Percentiles rank a stretch among this genome's conserved stretches.
phyloP scores from a whole-genome alignment of 1,139 yeast species.

The Geotrichum europaeum region DNA sequence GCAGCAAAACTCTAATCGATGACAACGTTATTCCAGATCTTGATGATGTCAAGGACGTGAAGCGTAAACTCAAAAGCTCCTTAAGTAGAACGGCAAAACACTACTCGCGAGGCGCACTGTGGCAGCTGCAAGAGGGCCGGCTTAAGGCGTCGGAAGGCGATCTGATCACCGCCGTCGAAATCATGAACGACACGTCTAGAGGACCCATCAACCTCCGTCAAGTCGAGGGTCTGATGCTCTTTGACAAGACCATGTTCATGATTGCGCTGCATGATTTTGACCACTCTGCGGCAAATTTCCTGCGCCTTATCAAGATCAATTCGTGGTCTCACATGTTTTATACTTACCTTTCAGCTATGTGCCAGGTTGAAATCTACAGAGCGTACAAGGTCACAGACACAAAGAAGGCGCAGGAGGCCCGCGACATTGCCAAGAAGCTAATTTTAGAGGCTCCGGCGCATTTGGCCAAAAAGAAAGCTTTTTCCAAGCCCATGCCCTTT shows the following conservation, averaged over 20 bases:
- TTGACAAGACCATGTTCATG: constrained; percentile 77
- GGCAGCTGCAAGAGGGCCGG: constrained; percentile 88
- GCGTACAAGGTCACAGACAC: constrained; percentile 43
- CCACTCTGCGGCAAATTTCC: constrained; percentile 70
- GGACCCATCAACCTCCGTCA: constrained; percentile 76
- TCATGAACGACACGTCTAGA: constrained; percentile 69
- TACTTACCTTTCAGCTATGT: constrained; percentile 78
- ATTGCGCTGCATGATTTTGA: constrained; percentile 74
- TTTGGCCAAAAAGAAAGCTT: constrained; percentile 62
- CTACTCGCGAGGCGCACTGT: constrained; percentile 84
- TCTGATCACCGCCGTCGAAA: constrained; percentile 57
- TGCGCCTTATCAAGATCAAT: constrained; percentile 63
- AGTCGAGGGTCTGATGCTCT: constrained; percentile 78
- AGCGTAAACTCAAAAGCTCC: constrained; percentile 39
- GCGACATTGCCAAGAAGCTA: constrained; percentile 54
- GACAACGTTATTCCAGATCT: constrained; percentile 19
- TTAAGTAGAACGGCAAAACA: constrained; percentile 57
- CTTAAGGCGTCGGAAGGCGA: constrained; percentile 77
- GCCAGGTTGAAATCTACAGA: constrained; percentile 71
- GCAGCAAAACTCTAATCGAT: constrained; percentile 6
- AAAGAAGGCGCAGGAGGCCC: constrained; percentile 46
- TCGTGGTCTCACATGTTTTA: constrained; percentile 92
- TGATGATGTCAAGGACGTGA: constrained; percentile 29
- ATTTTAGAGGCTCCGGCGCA: constrained; percentile 61
- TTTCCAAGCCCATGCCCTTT: constrained; percentile 82